phyloP scores from a whole-genome alignment of 140 eudicot species.

The Erigeron philadelphicus region DNA sequence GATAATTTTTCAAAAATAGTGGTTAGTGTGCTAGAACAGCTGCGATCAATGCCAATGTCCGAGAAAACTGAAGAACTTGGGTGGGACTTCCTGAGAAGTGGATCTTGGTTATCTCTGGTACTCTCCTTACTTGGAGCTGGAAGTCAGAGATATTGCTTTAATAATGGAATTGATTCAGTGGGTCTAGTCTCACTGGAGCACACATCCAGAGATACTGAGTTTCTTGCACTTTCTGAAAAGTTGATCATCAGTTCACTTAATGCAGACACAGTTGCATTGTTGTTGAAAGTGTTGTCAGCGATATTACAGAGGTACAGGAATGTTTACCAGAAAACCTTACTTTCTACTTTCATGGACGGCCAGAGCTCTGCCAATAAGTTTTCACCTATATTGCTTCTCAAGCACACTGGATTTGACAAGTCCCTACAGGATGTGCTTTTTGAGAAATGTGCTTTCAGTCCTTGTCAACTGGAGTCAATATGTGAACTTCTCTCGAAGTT shows the following conservation, averaged over 20 bases:
- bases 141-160: slow-evolving; percentile 31
- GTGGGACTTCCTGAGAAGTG: slow-evolving; percentile 71
- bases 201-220: slow-evolving; percentile 47
- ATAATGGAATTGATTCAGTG: slow-evolving; percentile 33
- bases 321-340: slow-evolving; percentile 58
- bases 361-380: slow-evolving; percentile 34
- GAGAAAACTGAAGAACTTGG: slow-evolving; percentile 51
- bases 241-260: slow-evolving; percentile 39
- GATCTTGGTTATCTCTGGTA: slow-evolving; percentile 80
- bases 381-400: slow-evolving; percentile 57
- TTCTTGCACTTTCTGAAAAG: slow-evolving; percentile 44
- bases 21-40: slow-evolving; percentile 52
- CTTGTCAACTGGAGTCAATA: slow-evolving; percentile 45
- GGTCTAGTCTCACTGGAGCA: slow-evolving; percentile 31
- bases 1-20: slow-evolving; percentile 37
- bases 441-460: slow-evolving; percentile 40
- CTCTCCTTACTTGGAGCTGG: slow-evolving; percentile 59
- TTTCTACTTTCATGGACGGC: slow-evolving; percentile 38
- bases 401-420: slow-evolving; percentile 66
- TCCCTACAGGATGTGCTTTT: slow-evolving; percentile 48
- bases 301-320: slow-evolving; percentile 45
- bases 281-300: slow-evolving; percentile 45
- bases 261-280: slow-evolving; percentile 34
- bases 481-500: slow-evolving; percentile 51
- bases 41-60: slow-evolving; percentile 37